Evolutionary conservation across 257 asterid genomes (phyloP), one percentile per base, ranked within the genome.

Genomic region (Nicotiana noctiflora): DNA sequence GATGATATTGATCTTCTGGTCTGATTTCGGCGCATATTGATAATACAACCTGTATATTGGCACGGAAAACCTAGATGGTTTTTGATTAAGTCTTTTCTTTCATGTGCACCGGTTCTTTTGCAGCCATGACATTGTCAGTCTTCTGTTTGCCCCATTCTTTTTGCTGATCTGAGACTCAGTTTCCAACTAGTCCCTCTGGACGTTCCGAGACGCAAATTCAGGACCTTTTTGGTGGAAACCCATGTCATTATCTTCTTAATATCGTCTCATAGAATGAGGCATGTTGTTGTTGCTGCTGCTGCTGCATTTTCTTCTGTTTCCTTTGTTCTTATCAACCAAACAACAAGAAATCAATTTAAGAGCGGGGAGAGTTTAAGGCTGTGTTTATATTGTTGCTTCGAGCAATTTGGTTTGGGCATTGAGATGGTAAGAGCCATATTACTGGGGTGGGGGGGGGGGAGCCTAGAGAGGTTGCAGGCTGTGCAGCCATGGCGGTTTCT

Each of bases 11-110:
- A 10, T 49, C 1, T 2, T 37, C 46, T 49, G 55, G 5, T 3
- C 55, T 3, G 17, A 49, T 49, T 49, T 49, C 5, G 55, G 55
- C 15, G 55, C 55, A 49, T 49, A 49, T 11, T 11, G 32, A 68
- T 55, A 19, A 68, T 68, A 4, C 17, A 31, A 40, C 77, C 6
- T 3, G 7, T 77, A 84, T 84, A 85, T 82, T 87, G 85, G 89
- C 44, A 11, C 7, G 40, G 21, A 21, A 63, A 29, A 31, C 21
- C 25, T 17, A 13, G 18, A 8, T 65, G 49, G 49, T 31, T 65
- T 17, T 49, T 31, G 74, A 64, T 64, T 2, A 46, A n/a, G 74
- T 64, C n/a, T 27, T 64, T 21, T 65, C 74, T 64, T 64, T 65
- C 49, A 65, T 15, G 32, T 27, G 14, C 29, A 63, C 49, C 25